Evolutionary conservation across 257 asterid genomes (phyloP).

Genomic region (Scutellaria baicalensis): DNA sequence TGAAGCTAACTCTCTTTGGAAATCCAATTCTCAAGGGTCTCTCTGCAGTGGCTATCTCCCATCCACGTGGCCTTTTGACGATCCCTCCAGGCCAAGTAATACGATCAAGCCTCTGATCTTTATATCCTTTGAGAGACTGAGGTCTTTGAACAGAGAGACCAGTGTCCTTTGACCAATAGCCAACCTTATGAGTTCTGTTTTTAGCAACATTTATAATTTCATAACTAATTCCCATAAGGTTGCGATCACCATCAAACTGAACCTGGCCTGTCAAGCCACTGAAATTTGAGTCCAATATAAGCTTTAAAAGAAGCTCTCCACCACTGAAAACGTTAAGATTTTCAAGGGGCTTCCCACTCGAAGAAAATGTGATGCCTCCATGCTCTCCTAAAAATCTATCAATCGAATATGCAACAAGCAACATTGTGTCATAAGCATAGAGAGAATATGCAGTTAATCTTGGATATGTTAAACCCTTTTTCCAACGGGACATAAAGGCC

Average conservation of each 20-base stretch:
- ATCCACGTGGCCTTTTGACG: constrained; percentile 23
- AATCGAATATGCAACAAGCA: constrained; percentile 24
- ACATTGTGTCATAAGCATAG: constrained; percentile 32
- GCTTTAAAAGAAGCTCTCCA: constrained; percentile 14
- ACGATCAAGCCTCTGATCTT: constrained; percentile 1
- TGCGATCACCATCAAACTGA: constrained; percentile 6
- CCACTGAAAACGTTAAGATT: constrained; percentile 14
- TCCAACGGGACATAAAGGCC: constrained; percentile 9
- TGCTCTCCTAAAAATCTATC: constrained; percentile 9
- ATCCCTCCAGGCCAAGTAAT: constrained; percentile 28
- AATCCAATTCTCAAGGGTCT: constrained; percentile 20
- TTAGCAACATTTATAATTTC: constrained; percentile 21
- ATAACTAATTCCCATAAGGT: background rate
- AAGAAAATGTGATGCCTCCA: constrained; percentile 14
- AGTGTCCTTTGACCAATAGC: constrained; percentile 23
- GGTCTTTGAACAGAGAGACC: constrained; percentile 16
- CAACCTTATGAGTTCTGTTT: background rate
- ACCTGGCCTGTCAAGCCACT: constrained; percentile 21
- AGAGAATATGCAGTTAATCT: constrained; percentile 18
- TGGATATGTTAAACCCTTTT: background rate
- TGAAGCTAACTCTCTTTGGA: constrained; percentile 22
- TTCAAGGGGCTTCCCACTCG: background rate
- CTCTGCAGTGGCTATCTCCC: constrained; percentile 15
- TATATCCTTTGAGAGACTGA: background rate
- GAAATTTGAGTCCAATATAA: constrained; percentile 6